Percentiles rank a stretch among this genome's conserved stretches.
These are phyloP conservation scores for Russula foetens DNA, from an alignment of 768 basidiomycete species.

Conservation along the genomic window DNA sequence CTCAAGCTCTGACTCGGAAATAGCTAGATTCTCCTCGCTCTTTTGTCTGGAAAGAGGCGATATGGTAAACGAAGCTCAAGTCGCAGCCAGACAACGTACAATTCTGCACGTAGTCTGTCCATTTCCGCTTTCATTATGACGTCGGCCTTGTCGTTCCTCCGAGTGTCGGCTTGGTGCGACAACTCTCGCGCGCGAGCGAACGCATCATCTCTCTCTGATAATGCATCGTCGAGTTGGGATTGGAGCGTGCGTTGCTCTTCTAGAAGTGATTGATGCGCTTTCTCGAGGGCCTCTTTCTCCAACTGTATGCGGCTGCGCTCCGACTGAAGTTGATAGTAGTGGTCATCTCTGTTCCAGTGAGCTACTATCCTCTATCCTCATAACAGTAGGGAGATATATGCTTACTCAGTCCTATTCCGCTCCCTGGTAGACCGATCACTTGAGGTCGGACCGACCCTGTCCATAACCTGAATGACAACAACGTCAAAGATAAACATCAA, in stretches of 20 bases:
- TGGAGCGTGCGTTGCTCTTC: slow-evolving; percentile 73
- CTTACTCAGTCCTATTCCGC: slow-evolving; percentile 72
- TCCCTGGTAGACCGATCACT: slow-evolving; percentile 44
- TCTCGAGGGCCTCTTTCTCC: slow-evolving; percentile 84
- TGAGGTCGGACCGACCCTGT: slow-evolving; percentile 49
- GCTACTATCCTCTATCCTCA: not conserved
- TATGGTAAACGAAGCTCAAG: slow-evolving; percentile 20
- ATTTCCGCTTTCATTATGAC: slow-evolving; percentile 73
- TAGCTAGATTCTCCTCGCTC: slow-evolving; percentile 85
- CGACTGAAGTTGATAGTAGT: slow-evolving; percentile 79
- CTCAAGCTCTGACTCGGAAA: slow-evolving; percentile 77
- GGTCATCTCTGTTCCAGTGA: slow-evolving; percentile 57
- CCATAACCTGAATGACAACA: slow-evolving; percentile 52
- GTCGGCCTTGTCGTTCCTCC: slow-evolving; percentile 62
- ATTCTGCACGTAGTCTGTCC: slow-evolving; percentile 68
- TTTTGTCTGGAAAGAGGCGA: slow-evolving; percentile 58
- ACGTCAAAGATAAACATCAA: not conserved
- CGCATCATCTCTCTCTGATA: slow-evolving; percentile 74
- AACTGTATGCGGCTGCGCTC: slow-evolving; percentile 67
- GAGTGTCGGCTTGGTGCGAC: slow-evolving; percentile 50
- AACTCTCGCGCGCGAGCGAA: slow-evolving; percentile 52
- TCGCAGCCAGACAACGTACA: slow-evolving; percentile 49
- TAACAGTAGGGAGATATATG: slow-evolving; percentile 16
- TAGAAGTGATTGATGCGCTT: slow-evolving; percentile 64
- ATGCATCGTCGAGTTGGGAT: slow-evolving; percentile 65